Base-by-base conservation (phyloP, 768 basidiomycete genomes). In the Lactarius trivialis region DNA sequence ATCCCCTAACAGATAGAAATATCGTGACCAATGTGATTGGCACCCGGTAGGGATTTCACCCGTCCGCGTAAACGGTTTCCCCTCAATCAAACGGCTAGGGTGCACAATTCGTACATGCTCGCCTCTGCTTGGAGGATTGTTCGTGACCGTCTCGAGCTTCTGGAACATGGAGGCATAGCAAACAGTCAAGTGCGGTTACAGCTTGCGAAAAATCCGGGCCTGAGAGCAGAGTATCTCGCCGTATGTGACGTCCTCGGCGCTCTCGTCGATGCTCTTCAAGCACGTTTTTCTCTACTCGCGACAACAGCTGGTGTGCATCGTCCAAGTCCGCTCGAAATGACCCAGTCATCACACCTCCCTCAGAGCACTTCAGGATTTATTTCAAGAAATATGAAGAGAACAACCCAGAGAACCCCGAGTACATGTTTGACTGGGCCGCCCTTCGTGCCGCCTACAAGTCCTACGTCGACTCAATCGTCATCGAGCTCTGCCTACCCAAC, bases 111-210 rank as follows among this genome's bases (percentile, higher is more conserved):
- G 8, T 91, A 90, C 72, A 82, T 88, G 81, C 77, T 92, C 36
- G 87, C 90, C n/a, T 84, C 89, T 17, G 86, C 83, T 1, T 93
- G 91, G 91, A 88, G 81, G 65, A 75, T 92, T 53, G 83, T 89
- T n/a, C 72, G 78, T 4, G 78, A 85, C 60, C 76, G 77, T 34
- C 74, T 93, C 58, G 77, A 77, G 56, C 76, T 81, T 30, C 74
- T 92, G 51, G 75, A 78, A n/a, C 73, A 79, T 19, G 74, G 76
- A 14, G 86, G 85, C 34, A 65, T 89, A 19, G 73, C 77, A 8
- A 85, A 91, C 60, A 68, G 72, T 32, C 78, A 75, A 34, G 74
- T 84, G 60, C 82, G 83, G 60, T 64, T 67, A 3, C 79, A 83
- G 63, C 76, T 91, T n/a, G 77, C 78, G 71, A 76, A 73, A 14